Base-by-base conservation (phyloP, 1,139 yeast genomes). In the Yamadazyma diddensiae region DNA sequence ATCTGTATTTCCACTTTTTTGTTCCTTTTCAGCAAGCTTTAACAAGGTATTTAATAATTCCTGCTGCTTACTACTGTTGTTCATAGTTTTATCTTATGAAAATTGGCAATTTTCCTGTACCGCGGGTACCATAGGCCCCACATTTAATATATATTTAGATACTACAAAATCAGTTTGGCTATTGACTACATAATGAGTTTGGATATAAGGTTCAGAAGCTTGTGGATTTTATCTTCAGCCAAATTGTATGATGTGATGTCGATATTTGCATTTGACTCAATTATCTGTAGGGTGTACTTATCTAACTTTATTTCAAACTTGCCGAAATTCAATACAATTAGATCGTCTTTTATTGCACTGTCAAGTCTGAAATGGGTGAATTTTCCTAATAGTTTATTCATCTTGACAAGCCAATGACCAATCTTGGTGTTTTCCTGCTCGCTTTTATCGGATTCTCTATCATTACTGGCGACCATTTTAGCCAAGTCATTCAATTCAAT, bases 321-420 rank as follows among this genome's bases (percentile, higher is more conserved):
- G 21, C 33, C 32, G 15, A 34, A 31, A 11, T 30, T 34, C 15
- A 33, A 14, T 11, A 34, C 26, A 13, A 38, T 36, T 24, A 33
- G 31, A 11, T 36, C 36, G n/a, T 38, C 45, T 9, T 37, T 31
- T 5, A 53, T 39, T 5, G 29, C 29, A 14, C 51, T 36, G 11
- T 43, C 37, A 15, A 44, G 32, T 20, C 34, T 34, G 14, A 50
- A 26, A 10, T 36, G 33, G 3, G 50, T 40, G 34, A 57, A 52
- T 12, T 41, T 41, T 15, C 47, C 33, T 31, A 62, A 39, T 4
- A 61, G 43, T 12, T 51, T 55, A 29, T 52, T 59, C 49, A 58
- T 49, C 24, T 55, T 57, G 29, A 52, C 50, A 22, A 58, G 47
- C 66, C 65, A 60, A 33, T 55, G 54, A 15, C 62, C 65, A 18